phyloP scores from a whole-genome alignment of 495 filamentous ascomycete genomes.

The Daldinia loculata region DNA sequence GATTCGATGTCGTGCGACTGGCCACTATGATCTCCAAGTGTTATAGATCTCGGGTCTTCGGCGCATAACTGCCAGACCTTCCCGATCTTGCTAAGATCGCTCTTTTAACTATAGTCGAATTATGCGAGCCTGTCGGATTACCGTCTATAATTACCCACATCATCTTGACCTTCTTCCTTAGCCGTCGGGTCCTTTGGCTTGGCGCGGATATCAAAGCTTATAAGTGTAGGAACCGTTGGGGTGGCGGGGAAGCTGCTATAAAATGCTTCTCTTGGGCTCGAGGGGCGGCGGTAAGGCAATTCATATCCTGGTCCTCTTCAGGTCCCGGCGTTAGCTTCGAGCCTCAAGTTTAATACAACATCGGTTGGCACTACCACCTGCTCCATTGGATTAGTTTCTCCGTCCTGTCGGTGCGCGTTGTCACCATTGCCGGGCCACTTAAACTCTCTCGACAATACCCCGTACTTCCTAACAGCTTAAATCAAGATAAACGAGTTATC shows the following conservation, averaged over 20 bases:
- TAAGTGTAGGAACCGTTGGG: constrained; percentile 22
- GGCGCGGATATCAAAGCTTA: constrained; percentile 14
- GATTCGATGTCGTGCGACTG: constrained; percentile 26
- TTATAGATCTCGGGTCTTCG: constrained; percentile 21
- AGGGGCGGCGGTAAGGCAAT: constrained; percentile 17
- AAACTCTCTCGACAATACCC: constrained; percentile 24
- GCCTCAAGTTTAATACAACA: constrained; percentile 40
- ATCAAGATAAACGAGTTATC: constrained; percentile 4
- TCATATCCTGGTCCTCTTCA: constrained; percentile 24
- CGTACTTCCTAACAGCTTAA: not conserved
- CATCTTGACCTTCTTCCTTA: constrained; percentile 28
- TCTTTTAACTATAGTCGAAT: constrained; percentile 11
- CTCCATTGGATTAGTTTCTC: constrained; percentile 34
- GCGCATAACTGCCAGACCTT: constrained; percentile 27
- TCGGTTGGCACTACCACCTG: constrained; percentile 33
- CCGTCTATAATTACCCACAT: constrained; percentile 22
- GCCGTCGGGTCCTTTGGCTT: constrained; percentile 26
- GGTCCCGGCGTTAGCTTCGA: constrained; percentile 25
- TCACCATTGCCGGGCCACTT: constrained; percentile 6
- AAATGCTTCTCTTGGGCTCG: constrained; percentile 18
- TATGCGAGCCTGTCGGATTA: constrained; percentile 27
- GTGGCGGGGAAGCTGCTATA: constrained; percentile 14
- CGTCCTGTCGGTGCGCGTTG: constrained; percentile 12
- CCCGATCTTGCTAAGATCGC: constrained; percentile 32
- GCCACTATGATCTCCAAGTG: not conserved